Base-by-base conservation (phyloP, 176 grass and related monocot species). In the Musa acuminata region DNA sequence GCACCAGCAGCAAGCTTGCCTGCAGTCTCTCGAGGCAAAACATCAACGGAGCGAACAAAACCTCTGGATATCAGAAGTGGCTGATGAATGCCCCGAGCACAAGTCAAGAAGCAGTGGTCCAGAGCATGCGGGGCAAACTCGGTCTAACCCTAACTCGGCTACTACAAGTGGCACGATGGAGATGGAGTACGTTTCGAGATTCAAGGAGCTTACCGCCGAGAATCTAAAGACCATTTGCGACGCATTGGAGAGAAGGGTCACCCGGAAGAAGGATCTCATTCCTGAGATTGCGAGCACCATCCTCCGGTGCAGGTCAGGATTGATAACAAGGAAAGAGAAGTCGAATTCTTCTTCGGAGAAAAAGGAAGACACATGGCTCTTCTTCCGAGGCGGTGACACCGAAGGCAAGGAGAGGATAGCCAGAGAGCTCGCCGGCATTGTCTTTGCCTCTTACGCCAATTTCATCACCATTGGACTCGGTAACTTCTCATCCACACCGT, bases 191-290 rank as follows among this genome's bases (percentile, higher is more conserved):
- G 10, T 22, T 14, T 80, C 88, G 17, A 99, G 77, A 72, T 95
- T 99, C 86, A 91, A 64, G 55, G 95, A 91, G 80, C 84, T 98
- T 65, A 98, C 60, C 1, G 90, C 95, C 0, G 88, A 90, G 78
- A 98, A 98, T 48, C 82, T 98, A 67, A 98, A 91, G 77, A 76
- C 82, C 13, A 16, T 98, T 7, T 94, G 88, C 78, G 71, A 71
- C 43, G 52, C 77, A 24, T 84, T 98, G 5, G 95, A 89, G 86
- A 85, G 66, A 25, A 59, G 52, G 13, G 86, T 84, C 9, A 79
- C 84, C 0, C 29, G 3, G 59, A 82, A 89, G 50, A 85, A 80
- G 75, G 84, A 79, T 2, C 54, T 89, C 43, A 74, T 82, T 62
- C 73, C 82, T 4, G 90, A 85, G 9, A 85, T 98, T 25, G 88